Conservation (phyloP, 2,329 filamentous ascomycete genomes). For the Mycosphaerelloides madeirae region DNA sequence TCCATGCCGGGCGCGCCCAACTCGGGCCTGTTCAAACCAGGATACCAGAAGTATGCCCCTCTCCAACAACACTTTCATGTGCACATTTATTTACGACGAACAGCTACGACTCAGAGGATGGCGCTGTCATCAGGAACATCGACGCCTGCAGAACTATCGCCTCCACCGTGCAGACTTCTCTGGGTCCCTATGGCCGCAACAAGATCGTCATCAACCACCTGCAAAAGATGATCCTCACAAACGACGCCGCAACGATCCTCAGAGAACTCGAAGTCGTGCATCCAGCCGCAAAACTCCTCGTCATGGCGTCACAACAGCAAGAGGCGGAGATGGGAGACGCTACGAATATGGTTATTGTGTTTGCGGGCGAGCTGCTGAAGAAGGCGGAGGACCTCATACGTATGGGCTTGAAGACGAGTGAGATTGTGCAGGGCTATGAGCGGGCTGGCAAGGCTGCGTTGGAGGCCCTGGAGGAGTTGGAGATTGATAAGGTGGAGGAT, state of each 20-base stretch:
- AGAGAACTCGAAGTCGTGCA: conserved; percentile 97
- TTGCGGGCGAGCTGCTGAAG: conserved; percentile 90
- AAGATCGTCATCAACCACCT: conserved; percentile 99
- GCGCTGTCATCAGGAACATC: conserved; percentile 95
- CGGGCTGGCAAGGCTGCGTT: conserved; percentile 86
- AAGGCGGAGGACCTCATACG: conserved; percentile 95
- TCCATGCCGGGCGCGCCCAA: conserved; percentile 94
- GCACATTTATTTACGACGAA: conserved; percentile 13
- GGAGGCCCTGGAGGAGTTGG: conserved; percentile 72
- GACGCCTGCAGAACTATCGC: conserved; percentile 96
- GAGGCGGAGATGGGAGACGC: conserved; percentile 98
- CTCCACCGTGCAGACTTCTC: conserved; percentile 91
- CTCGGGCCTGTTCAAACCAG: conserved; percentile 86
- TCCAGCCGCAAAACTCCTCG: conserved; percentile 91
- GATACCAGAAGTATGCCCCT: conserved; percentile 80
- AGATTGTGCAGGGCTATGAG: conserved; percentile 94
- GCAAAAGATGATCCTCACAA: conserved; percentile 99
- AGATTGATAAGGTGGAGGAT: conserved; percentile 85
- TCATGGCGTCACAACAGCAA: conserved; percentile 99
- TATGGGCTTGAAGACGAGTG: conserved; percentile 97
- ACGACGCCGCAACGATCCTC: conserved; percentile 93
- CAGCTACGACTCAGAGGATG: conserved; percentile 99
- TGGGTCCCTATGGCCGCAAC: conserved; percentile 96
- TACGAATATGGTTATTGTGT: conserved; percentile 92
- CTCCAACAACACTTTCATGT: conserved; percentile 9